These are phyloP conservation scores for Kuraishia piskuri DNA, from an alignment of 805 yeast species.

Conservation along the genomic window DNA sequence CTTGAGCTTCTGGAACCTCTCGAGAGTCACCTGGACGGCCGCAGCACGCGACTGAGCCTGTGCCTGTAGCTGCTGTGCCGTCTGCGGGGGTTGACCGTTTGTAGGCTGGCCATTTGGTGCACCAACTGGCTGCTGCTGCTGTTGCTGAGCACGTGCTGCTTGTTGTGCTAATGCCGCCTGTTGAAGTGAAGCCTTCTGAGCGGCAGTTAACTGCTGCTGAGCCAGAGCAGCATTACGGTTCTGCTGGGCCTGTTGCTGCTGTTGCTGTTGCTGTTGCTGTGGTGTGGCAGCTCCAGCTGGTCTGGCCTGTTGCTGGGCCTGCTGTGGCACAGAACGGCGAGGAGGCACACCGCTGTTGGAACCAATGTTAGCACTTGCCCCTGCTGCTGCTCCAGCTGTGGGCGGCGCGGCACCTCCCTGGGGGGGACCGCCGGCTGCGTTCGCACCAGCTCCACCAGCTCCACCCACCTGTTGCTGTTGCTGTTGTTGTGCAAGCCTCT, in stretches of 20 bases:
- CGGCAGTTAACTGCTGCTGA: neutral
- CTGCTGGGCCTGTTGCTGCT: constrained; percentile 1
- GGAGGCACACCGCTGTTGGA: neutral
- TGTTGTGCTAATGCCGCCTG: constrained; percentile 9
- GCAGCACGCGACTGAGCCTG: neutral
- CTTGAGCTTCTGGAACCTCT: constrained; percentile 35
- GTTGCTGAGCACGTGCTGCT: constrained; percentile 7
- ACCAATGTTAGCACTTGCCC: constrained; percentile 3
- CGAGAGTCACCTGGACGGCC: constrained; percentile 7
- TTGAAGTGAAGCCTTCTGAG: neutral
- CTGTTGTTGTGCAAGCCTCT: constrained; percentile 12
- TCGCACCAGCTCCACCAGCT: neutral
- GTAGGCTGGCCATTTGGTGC: neutral
- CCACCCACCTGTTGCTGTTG: constrained; percentile 9
- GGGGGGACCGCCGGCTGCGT: neutral
- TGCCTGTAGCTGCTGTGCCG: constrained; percentile 12
- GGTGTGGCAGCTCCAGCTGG: constrained; percentile 2
- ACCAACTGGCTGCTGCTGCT: constrained; percentile 12
- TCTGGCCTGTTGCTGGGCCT: neutral
- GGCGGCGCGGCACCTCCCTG: neutral
- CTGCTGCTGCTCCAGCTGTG: constrained; percentile 4
- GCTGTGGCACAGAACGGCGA: neutral
- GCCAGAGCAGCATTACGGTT: neutral
- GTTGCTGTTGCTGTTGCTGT: constrained; percentile 10
- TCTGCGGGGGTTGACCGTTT: constrained; percentile 9